phyloP scores from a whole-genome alignment of 129 eudicot genomes.

The Lactuca saligna region DNA sequence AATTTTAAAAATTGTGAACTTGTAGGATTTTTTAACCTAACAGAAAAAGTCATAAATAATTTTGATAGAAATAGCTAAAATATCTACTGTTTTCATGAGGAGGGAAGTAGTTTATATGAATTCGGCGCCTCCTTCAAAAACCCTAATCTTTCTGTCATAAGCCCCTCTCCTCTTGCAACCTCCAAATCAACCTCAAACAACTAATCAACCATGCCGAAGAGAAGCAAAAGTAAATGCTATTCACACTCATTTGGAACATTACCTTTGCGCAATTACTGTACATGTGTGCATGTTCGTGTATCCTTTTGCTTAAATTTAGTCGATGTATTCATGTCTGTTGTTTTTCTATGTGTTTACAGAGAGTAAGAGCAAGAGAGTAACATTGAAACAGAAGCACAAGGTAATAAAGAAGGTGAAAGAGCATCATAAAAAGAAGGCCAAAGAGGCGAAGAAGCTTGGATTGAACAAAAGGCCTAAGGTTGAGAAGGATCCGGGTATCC shows the following conservation, averaged over 20 bases:
- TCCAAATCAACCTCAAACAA: constrained; percentile 16
- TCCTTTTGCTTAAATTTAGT: background rate
- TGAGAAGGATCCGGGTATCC: constrained; percentile 96
- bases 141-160: constrained; percentile 41
- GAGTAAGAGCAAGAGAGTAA: constrained; percentile 91
- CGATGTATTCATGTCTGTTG: background rate
- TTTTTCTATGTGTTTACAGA: constrained; percentile 41
- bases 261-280: background rate
- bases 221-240: constrained; percentile 66
- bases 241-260: background rate
- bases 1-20: too few species aligned
- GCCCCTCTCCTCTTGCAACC: constrained; percentile 14
- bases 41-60: too few species aligned
- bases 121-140: constrained; percentile 24
- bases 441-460: constrained; percentile 88
- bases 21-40: too few species aligned
- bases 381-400: constrained; percentile 80
- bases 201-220: constrained; percentile 62
- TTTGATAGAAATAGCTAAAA: too few species aligned
- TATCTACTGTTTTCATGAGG: background rate
- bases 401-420: constrained; percentile 83
- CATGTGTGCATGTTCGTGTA: background rate
- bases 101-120: background rate
- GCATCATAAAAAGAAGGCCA: constrained; percentile 89
- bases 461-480: constrained; percentile 59